phyloP scores from a whole-genome alignment of 2,329 filamentous ascomycete species.

The Dryadomyces quercus-mongolicae region DNA sequence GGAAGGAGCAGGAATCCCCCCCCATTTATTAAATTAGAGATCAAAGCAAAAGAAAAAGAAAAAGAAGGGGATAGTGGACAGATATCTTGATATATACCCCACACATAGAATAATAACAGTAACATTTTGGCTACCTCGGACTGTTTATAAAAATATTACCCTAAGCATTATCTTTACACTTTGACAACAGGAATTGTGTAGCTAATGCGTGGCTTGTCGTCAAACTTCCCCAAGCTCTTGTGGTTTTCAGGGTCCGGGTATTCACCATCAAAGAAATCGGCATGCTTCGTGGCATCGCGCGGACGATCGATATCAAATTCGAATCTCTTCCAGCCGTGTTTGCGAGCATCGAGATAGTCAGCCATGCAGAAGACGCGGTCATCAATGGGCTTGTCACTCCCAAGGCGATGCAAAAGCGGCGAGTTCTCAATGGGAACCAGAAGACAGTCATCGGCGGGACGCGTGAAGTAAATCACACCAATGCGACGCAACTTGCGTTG shows the following conservation, averaged over 20 bases:
- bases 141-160: background rate
- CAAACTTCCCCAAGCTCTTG: constrained; percentile 53
- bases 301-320: constrained; percentile 2
- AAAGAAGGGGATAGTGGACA: too few species aligned
- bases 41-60: too few species aligned
- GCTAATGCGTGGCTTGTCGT: constrained; percentile 32
- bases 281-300: background rate
- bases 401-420: constrained; percentile 10
- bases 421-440: constrained; percentile 19
- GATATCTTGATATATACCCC: too few species aligned
- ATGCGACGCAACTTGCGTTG: constrained; percentile 19
- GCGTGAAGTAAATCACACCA: constrained; percentile 24
- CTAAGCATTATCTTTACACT: background rate
- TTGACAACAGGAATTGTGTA: background rate
- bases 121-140: too few species aligned
- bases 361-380: constrained; percentile 1
- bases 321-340: background rate
- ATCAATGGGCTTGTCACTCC: background rate
- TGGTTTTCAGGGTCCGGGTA: constrained; percentile 64
- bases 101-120: too few species aligned
- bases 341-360: constrained; percentile 1
- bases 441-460: constrained; percentile 20
- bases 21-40: too few species aligned
- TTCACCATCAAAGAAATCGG: constrained; percentile 52
- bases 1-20: too few species aligned